phyloP scores from a whole-genome alignment of 805 yeast species.

The Grigorovia yakushimaensis region DNA sequence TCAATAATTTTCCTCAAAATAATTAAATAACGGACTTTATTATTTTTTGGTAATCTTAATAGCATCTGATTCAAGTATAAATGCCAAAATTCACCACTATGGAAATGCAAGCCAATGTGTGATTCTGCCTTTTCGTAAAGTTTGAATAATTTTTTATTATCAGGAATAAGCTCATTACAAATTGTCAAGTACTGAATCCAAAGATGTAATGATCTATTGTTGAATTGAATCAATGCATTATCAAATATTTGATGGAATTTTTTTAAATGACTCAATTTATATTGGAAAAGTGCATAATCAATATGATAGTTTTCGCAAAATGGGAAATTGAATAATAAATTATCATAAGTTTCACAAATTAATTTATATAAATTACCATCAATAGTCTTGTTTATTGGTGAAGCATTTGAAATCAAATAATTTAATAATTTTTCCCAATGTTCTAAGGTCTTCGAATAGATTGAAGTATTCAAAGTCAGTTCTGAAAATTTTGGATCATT shows the following conservation, averaged over 20 bases:
- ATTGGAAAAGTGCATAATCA: conserved; percentile 28
- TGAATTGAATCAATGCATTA: conserved; percentile 15
- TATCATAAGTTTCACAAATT: conserved; percentile 20
- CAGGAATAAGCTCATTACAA: conserved; percentile 20
- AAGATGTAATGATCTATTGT: conserved; percentile 23
- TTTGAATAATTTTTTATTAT: conserved; percentile 18
- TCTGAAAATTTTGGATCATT: conserved; percentile 19
- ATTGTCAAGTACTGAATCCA: conserved; percentile 26
- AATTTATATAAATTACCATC: conserved; percentile 13
- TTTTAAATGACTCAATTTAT: conserved; percentile 22
- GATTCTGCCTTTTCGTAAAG: conserved; percentile 26
- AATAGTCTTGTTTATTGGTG: conserved; percentile 22
- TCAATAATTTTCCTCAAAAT: conserved; percentile 25
- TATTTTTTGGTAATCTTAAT: conserved; percentile 14
- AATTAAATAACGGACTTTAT: conserved; percentile 15
- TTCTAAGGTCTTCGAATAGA: conserved; percentile 18
- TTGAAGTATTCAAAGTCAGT: conserved; percentile 18
- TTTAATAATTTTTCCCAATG: conserved; percentile 28
- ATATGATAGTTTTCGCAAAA: conserved; percentile 27
- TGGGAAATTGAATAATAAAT: conserved; percentile 24
- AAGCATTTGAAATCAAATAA: conserved; percentile 14
- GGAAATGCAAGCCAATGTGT: conserved; percentile 26
- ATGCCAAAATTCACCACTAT: conserved; percentile 29
- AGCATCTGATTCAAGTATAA: conserved; percentile 22
- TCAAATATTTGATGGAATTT: conserved; percentile 20